Percentiles rank a stretch among this genome's conserved stretches.
phyloP scores from a whole-genome alignment of 1,284 basidiomycete species.

The Malassezia dermatis region DNA sequence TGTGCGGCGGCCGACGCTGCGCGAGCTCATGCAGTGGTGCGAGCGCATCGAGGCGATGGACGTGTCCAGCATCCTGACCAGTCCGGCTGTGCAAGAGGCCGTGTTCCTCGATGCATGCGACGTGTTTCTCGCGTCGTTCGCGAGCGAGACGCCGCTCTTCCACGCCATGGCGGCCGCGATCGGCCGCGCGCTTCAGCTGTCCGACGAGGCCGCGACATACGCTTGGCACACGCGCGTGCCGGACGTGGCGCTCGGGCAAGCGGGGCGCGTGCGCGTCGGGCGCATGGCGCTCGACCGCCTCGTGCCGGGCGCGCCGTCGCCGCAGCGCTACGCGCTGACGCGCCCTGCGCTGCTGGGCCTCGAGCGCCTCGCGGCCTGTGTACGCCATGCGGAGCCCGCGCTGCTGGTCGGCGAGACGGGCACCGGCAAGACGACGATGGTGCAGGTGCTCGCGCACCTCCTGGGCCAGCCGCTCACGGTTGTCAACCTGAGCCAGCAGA shows the following conservation, averaged over 20 bases:
- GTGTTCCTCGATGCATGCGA: slow-evolving; percentile 82
- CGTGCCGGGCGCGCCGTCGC: slow-evolving; percentile 20
- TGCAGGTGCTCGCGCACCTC: slow-evolving; percentile 76
- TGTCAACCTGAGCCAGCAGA: slow-evolving; percentile 91
- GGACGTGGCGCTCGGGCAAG: slow-evolving; percentile 20
- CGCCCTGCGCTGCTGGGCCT: slow-evolving; percentile 71
- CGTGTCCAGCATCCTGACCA: slow-evolving; percentile 50
- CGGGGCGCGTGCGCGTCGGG: slow-evolving; percentile 11
- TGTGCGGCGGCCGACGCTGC: slow-evolving; percentile 53
- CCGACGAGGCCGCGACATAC: slow-evolving; percentile 33
- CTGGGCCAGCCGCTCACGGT: slow-evolving; percentile 69
- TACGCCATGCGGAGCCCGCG: slow-evolving; percentile 69
- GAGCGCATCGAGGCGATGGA: slow-evolving; percentile 55
- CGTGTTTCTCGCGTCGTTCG: slow-evolving; percentile 69
- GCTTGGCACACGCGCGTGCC: slow-evolving; percentile 30
- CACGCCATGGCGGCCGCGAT: slow-evolving; percentile 24
- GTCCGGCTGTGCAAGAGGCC: slow-evolving; percentile 72
- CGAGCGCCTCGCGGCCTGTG: slow-evolving; percentile 67
- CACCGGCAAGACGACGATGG: slow-evolving; percentile 89
- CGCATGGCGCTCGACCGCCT: slow-evolving; percentile 5
- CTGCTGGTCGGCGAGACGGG: slow-evolving; percentile 95
- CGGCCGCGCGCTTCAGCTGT: slow-evolving; percentile 29
- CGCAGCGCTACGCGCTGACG: slow-evolving; percentile 66
- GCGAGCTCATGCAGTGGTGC: slow-evolving; percentile 83
- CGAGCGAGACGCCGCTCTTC: slow-evolving; percentile 2